Base-by-base conservation (phyloP, 306 rosid species). In the Senna tora region DNA sequence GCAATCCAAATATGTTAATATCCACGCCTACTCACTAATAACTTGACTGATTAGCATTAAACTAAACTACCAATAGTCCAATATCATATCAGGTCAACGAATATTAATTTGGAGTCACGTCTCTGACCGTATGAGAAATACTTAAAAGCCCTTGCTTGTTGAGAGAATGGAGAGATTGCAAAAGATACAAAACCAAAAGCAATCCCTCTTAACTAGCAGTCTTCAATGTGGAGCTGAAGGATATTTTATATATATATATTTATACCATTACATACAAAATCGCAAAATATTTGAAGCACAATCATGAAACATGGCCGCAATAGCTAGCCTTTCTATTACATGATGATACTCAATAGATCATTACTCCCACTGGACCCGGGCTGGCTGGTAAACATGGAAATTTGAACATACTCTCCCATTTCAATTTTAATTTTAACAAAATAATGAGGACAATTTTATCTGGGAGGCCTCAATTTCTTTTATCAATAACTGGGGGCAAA, bases 211-310 rank as follows among this genome's bases (percentile, higher is more conserved):
- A 41, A 8, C 46, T 41, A 0, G 46, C 9, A 41, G 46, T 41
- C 46, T 41, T 41, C 30, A 25, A 25, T 25, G 3, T 25, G 30
- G 30, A 25, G 30, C 3, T 30, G 6, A 60, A 16, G 1, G 75
- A 22, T 55, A 70, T 55, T 74, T 62, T 67, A 78, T 59, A 60
- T 36, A 4, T 36, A 36, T 36, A 66, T 42, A 60, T 74, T 62
- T 67, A 78, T 59, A 60, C 73, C 74, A 80, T 62, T 84, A 78
- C 86, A 81, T 75, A 57, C 77, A 78, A 73, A 73, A 81, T 78
- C 75, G 52, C 49, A 79, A 82, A 64, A 76, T 75, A 73, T 78
- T 75, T 53, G 65, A 84, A 79, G 73, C 82, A 69, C 81, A 76
- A 62, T 62, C 78, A 79, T 65, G 73, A 69, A 72, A 69, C 78